Evolutionary conservation across 2,329 filamentous ascomycete genomes (phyloP), one percentile per base, ranked within the genome.

Genomic region (Fusarium praegraminearum): DNA sequence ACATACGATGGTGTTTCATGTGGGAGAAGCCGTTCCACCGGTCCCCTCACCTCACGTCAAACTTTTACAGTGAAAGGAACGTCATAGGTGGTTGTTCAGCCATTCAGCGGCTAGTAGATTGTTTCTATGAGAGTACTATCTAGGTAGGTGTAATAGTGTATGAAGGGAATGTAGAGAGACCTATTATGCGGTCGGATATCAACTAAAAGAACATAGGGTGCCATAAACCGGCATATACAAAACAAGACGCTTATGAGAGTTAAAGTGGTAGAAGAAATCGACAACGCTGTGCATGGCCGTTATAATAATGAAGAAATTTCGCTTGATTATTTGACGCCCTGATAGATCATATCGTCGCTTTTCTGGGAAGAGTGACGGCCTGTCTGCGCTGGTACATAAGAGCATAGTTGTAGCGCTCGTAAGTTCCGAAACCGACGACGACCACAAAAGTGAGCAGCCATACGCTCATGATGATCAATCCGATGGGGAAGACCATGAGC

Each of bases 401-500:
- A 38, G 89, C 84, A 79, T 90, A 91, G 75, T 86, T 84, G 60
- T 91, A 88, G 57, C 91, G 85, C 76, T 90, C 85, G 62, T 87
- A 84, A 7, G 90, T 93, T 58, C 91, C 91, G 59, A 86, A 85
- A 5, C 85, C 90, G 65, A 91, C 87, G 24, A 85, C 87, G 1
- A 78, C 77, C 9, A 89, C 52, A 28, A 90, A 87, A 22, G 91
- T 64, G 1, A 85, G 67, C 3, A 88, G 78, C 90, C 91, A 94
- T 15, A 86, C 74, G 40, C 85, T 80, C 4, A 87, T 91, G 72
- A 94, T 84, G 70, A 92, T 81, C n/a, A 91, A 81, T 20, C 91
- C 91, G 32, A 90, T 81, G 10, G 91, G 91, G 78, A 92, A 90
- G 64, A 93, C 87, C 73, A 91, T 83, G 56, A 93, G 84, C 64